These are phyloP conservation scores for Trifolium pratense DNA, from an alignment of 306 rosid genomes.

Conservation along the genomic window DNA sequence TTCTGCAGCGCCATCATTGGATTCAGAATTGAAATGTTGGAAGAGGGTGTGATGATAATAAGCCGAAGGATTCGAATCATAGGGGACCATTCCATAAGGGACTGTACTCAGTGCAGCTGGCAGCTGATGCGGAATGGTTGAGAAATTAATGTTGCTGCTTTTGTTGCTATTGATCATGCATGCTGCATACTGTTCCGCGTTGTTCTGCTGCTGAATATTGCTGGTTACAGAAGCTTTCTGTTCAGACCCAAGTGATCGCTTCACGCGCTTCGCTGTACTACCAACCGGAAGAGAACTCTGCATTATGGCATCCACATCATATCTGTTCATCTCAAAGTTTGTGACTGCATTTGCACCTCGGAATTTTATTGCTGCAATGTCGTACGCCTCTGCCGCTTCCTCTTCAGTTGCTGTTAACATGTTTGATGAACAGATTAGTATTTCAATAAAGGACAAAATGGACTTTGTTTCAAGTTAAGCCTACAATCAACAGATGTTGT, in stretches of 20 bases:
- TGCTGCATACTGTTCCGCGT: slow-evolving; percentile 39
- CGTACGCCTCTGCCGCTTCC: slow-evolving; percentile 97
- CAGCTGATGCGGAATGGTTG: slow-evolving; percentile 61
- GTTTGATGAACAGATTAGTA: neutral
- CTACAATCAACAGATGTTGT: too few relatives aligned
- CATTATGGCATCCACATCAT: slow-evolving; percentile 84
- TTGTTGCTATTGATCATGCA: slow-evolving; percentile 32
- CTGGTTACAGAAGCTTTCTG: slow-evolving; percentile 51
- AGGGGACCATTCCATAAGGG: slow-evolving; percentile 68
- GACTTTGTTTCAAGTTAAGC: too few relatives aligned
- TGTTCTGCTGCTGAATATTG: slow-evolving; percentile 47
- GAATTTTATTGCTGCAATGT: slow-evolving; percentile 93
- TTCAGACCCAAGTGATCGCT: slow-evolving; percentile 74
- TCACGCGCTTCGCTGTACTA: slow-evolving; percentile 86
- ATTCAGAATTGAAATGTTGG: slow-evolving; percentile 64
- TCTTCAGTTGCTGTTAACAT: slow-evolving; percentile 81
- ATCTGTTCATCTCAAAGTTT: slow-evolving; percentile 92
- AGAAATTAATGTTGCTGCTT: slow-evolving; percentile 69
- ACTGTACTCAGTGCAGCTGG: slow-evolving; percentile 44
- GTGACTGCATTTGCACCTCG: slow-evolving; percentile 93
- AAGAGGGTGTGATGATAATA: slow-evolving; percentile 70
- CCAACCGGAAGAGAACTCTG: slow-evolving; percentile 88
- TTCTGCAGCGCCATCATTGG: slow-evolving; percentile 46
- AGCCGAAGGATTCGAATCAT: slow-evolving; percentile 52
- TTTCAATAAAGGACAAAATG: neutral